These are phyloP conservation scores for Beauveria medogensis DNA, from an alignment of 2,329 filamentous ascomycete genomes.

Conservation along the genomic window DNA sequence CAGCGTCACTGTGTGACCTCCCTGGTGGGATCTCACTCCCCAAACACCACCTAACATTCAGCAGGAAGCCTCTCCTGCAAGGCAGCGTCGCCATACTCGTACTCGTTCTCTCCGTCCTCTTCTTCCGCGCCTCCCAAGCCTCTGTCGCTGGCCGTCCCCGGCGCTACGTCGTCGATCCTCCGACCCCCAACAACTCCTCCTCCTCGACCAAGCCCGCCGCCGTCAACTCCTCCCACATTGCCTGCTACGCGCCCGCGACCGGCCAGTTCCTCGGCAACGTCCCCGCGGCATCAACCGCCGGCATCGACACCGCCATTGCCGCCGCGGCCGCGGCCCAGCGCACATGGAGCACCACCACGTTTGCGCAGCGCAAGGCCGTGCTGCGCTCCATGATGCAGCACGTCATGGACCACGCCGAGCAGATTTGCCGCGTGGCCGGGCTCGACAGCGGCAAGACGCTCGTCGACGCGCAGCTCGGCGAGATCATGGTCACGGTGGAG, in stretches of 20 bases:
- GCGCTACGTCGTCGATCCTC: conserved; percentile 55
- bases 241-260: conserved; percentile 85
- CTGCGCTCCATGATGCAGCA: conserved; percentile 74
- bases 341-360: conserved; percentile 70
- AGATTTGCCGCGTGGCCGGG: conserved; percentile 77
- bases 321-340: conserved; percentile 67
- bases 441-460: conserved; percentile 95
- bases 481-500: conserved; percentile 88
- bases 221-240: conserved; percentile 59
- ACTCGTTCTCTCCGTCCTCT: conserved; percentile 22
- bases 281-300: conserved; percentile 66
- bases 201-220: conserved; percentile 46
- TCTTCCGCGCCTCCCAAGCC: conserved; percentile 22
- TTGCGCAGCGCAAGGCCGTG: conserved; percentile 68
- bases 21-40: background rate
- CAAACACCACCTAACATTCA: background rate
- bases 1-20: background rate
- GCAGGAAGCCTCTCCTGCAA: conserved; percentile 22
- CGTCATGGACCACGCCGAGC: conserved; percentile 80
- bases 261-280: conserved; percentile 73
- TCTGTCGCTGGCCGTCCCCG: conserved; percentile 35
- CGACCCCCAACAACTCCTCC: conserved; percentile 46
- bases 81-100: conserved; percentile 21
- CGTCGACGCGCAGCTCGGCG: conserved; percentile 86
- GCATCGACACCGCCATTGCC: conserved; percentile 71